Conservation (phyloP, 805 yeast genomes). For the Wickerhamiella azymoides region DNA sequence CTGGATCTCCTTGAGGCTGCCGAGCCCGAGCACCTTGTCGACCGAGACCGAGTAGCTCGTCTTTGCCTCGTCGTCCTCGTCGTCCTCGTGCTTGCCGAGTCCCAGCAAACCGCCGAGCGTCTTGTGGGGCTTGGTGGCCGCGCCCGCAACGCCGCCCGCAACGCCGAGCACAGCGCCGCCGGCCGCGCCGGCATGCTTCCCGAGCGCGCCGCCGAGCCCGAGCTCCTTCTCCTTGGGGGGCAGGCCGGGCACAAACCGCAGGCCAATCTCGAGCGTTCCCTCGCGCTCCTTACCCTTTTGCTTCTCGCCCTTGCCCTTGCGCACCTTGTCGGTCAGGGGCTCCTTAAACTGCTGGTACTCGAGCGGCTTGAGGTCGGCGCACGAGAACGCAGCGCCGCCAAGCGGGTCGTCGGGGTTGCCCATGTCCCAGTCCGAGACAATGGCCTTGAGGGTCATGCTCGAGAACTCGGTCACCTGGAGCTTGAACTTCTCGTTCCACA, state of each 20-base stretch:
- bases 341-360: slow-evolving; percentile 37
- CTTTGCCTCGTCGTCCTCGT: slow-evolving; percentile 13
- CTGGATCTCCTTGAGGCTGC: slow-evolving; percentile 25
- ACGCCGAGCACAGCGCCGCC: slow-evolving; percentile 36
- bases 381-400: slow-evolving; percentile 47
- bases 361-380: slow-evolving; percentile 49
- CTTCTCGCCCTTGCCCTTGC: slow-evolving; percentile 30
- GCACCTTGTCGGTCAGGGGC: slow-evolving; percentile 30
- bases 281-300: slow-evolving; percentile 35
- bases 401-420: slow-evolving; percentile 77
- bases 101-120: slow-evolving; percentile 34
- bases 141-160: slow-evolving; percentile 35
- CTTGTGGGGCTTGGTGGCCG: slow-evolving; percentile 25
- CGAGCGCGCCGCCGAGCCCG: slow-evolving; percentile 13
- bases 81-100: slow-evolving; percentile 12
- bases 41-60: slow-evolving; percentile 12
- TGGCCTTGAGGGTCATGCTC: slow-evolving; percentile 25
- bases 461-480: slow-evolving; percentile 14
- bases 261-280: slow-evolving; percentile 49
- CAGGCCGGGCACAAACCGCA: slow-evolving; percentile 50
- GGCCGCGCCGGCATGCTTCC: slow-evolving; percentile 27
- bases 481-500: slow-evolving; percentile 58
- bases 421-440: slow-evolving; percentile 82
- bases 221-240: slow-evolving; percentile 18
- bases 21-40: slow-evolving; percentile 17